Base-by-base conservation (phyloP, 768 basidiomycete species). In the Amanita inopinata region DNA sequence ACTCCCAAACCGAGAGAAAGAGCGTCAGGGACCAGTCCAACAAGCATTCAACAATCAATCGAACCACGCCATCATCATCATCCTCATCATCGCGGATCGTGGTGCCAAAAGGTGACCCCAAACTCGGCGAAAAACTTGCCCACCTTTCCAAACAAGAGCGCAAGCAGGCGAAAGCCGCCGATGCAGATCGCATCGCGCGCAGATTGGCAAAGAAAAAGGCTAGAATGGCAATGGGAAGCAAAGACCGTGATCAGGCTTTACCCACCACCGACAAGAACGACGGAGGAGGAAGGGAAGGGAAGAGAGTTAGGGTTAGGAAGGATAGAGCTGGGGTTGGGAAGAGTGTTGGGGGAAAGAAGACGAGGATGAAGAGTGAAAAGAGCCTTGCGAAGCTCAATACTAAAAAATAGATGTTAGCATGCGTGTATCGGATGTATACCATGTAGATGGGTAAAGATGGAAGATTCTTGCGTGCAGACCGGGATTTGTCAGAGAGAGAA, bases 131-230 rank as follows among this genome's bases (percentile, higher is more conserved):
- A 52, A 80, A 80, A 55, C 66, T 98, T 20, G 76, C 73, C 23
- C 73, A 78, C 39, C 65, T 97, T 30, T 74, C 83, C 11, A 92
- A 92, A 60, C 84, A 88, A 15, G 87, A 84, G 48, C 76, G 94
- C 46, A 96, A 93, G 66, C 68, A 74, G 32, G 76, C 67, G 47
- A 99, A 99, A 62, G 71, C 80, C 2, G 55, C 71, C 17, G 83
- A 98, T 58, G 70, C 78, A 1, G 88, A 87, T 46, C 80, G 94
- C 19, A 68, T 90, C 31, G 84, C 82, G 31, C 67, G 94, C 36
- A 70, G 94, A 45, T 56, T 92, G 59, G 90, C 87, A 31, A 96
- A 97, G 76, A 96, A 96, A 64, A 84, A 83, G 61, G 73, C 78
- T 24, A 69, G 81, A 50, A 71, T 69, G 51, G 58, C 67, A 28